Evolutionary conservation across 2,329 filamentous ascomycete species (phyloP), one percentile per base, ranked within the genome.

Genomic region (Colletotrichum filicis): DNA sequence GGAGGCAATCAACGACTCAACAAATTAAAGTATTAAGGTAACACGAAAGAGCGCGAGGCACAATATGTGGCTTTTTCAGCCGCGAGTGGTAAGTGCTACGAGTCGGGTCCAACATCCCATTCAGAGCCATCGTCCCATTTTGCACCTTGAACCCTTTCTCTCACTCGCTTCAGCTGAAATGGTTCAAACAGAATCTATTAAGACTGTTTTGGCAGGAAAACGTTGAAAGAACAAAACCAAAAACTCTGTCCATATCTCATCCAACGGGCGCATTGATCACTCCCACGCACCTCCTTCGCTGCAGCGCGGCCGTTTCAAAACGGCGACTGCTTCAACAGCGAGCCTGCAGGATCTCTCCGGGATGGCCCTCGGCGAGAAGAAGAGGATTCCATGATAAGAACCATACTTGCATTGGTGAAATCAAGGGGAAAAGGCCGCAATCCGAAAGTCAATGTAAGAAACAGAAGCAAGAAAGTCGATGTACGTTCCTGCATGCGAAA

Each of bases 241-340:
- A 16, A 24, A 24, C 24, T 35, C 42, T 24, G 26, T 58, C 58
- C 59, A 11, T 8, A 14, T 42, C 57, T 35, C 8, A 14, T 14
- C 42, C 42, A 49, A n/a, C 42, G 7, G 42, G 28, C 37, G 66
- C 59, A 68, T 26, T 63, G 66, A n/a, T 61, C 49, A 35, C 65
- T 53, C 66, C 30, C 49, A 28, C 56, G 42, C 58, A 53, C 22
- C 56, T 60, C 55, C 32, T 60, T 59, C 28, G 42, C 58, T 49
- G 35, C 42, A 61, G 9, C n/a, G 53, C 60, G 60, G 26, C 55
- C 53, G 67, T 66, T 70, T 70, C 67, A 66, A 59, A 42, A 42
- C 37, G 37, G 37, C 37, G 14, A 42, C 5, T 42, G 37, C 37
- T 3, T 42, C 14, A 42, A 42, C 37, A 42, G 5, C 19, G 53